Percentiles rank a stretch among this genome's conserved stretches.
Evolutionary conservation across 192 early-diverging fungal genomes (phyloP).

Genomic region (Coemansia sp.): DNA sequence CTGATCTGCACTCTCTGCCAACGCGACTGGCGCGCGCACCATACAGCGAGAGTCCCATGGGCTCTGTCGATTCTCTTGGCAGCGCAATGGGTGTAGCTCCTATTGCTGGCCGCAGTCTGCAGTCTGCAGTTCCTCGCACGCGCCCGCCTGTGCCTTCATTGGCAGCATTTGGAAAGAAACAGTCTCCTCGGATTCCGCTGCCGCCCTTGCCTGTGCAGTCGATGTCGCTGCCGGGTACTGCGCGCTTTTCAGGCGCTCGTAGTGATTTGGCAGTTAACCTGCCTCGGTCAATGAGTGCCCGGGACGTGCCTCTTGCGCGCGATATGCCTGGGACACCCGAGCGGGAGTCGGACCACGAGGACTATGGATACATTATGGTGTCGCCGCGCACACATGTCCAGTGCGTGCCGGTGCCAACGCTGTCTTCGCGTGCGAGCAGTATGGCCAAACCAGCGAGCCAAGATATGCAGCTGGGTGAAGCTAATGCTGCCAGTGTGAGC

Average conservation of each 20-base stretch:
- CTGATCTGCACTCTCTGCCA: neutral
- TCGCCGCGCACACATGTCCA: constrained; percentile 51
- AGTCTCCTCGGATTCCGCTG: constrained; percentile 19
- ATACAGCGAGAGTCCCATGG: neutral
- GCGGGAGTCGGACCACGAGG: constrained; percentile 38
- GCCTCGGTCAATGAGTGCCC: constrained; percentile 6
- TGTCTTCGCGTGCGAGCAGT: constrained; percentile 22
- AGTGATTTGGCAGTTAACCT: constrained; percentile 7
- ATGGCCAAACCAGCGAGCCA: neutral
- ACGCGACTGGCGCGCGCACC: neutral
- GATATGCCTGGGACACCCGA: constrained; percentile 3
- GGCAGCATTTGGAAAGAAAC: constrained; percentile 1
- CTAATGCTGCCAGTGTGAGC: neutral
- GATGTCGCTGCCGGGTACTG: constrained; percentile 9
- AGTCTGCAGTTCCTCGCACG: constrained; percentile 1
- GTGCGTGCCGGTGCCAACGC: constrained; percentile 20
- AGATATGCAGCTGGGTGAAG: neutral
- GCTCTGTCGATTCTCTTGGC: constrained; percentile 11
- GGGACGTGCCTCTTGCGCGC: neutral
- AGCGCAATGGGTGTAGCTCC: neutral
- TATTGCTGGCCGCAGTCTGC: constrained; percentile 11
- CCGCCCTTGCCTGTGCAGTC: constrained; percentile 20
- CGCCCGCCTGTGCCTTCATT: constrained; percentile 8
- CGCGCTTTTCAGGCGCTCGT: neutral
- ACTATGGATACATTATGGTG: constrained; percentile 56